Conservation (phyloP, 352 stramenopile species). For the Globisporangium orthogonon region DNA sequence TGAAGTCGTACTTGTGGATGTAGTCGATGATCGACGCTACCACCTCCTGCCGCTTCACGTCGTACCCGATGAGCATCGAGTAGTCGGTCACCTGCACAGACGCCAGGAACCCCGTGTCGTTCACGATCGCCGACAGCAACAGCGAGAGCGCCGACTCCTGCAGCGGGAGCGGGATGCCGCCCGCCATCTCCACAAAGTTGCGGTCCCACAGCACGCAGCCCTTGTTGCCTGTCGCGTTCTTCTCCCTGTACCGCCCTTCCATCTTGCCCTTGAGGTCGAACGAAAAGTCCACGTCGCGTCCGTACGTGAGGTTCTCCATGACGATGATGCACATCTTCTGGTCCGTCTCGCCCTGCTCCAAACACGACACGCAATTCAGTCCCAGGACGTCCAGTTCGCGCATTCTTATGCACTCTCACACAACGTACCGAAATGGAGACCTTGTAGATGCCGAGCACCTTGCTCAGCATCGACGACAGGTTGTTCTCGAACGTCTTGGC, state of each 20-base stretch:
- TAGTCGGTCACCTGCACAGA: slow-evolving; percentile 85
- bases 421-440: slow-evolving; percentile 54
- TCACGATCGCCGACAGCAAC: slow-evolving; percentile 77
- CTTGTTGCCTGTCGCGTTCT: slow-evolving; percentile 19
- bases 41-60: slow-evolving; percentile 82
- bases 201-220: slow-evolving; percentile 75
- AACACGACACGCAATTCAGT: neutral
- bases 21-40: slow-evolving; percentile 88
- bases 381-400: too few relatives aligned
- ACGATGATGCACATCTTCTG: slow-evolving; percentile 84
- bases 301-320: slow-evolving; percentile 88
- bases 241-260: slow-evolving; percentile 69
- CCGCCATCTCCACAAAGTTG: slow-evolving; percentile 83
- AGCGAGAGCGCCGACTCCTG: slow-evolving; percentile 81
- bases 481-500: slow-evolving; percentile 85
- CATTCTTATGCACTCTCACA: neutral
- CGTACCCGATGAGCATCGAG: slow-evolving; percentile 85
- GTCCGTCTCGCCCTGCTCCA: slow-evolving; percentile 45
- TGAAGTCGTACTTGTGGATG: slow-evolving; percentile 88
- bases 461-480: slow-evolving; percentile 83
- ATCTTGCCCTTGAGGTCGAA: slow-evolving; percentile 89
- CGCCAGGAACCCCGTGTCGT: slow-evolving; percentile 81
- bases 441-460: slow-evolving; percentile 86
- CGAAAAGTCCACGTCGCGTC: slow-evolving; percentile 77
- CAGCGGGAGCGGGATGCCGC: slow-evolving; percentile 73